A percentile compares a stretch with the other conserved stretches of the same genome.
Conservation (phyloP, 2,329 filamentous ascomycete genomes). For the Salinomyces thailandicus region DNA sequence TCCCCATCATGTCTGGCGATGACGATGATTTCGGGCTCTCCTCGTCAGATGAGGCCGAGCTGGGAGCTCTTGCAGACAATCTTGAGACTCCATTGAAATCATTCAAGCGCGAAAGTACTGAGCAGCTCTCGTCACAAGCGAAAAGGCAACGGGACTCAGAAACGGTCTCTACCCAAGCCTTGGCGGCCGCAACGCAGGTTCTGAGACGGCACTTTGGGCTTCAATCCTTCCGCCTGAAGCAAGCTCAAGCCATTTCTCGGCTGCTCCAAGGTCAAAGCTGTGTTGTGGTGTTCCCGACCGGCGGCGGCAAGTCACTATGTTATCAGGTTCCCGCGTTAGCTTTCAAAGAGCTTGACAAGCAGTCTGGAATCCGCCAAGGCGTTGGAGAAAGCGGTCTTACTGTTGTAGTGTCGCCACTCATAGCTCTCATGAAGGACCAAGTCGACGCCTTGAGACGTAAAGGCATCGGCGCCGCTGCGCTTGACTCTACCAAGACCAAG, state of each 20-base stretch:
- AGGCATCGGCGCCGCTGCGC: slow-evolving; percentile 65
- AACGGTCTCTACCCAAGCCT: slow-evolving; percentile 4
- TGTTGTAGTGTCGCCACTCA: slow-evolving; percentile 79
- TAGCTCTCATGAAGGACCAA: slow-evolving; percentile 96
- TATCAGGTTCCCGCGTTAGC: slow-evolving; percentile 89
- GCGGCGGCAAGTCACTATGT: slow-evolving; percentile 91
- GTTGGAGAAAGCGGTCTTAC: slow-evolving; percentile 59
- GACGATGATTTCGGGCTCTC: slow-evolving; percentile 20
- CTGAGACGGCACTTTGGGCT: slow-evolving; percentile 34
- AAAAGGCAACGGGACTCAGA: slow-evolving; percentile 7
- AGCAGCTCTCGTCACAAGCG: neutral
- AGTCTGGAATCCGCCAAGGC: slow-evolving; percentile 53
- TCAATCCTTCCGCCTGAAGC: slow-evolving; percentile 34
- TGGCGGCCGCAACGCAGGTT: slow-evolving; percentile 22
- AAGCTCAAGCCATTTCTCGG: slow-evolving; percentile 35
- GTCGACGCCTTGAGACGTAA: slow-evolving; percentile 68
- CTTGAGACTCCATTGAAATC: neutral
- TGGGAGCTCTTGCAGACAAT: slow-evolving; percentile 12
- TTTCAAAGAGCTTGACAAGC: slow-evolving; percentile 38
- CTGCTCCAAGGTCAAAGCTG: slow-evolving; percentile 42
- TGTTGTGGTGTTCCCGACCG: slow-evolving; percentile 95
- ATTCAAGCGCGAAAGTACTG: neutral
- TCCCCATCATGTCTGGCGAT: slow-evolving; percentile 1
- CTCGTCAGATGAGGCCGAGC: slow-evolving; percentile 17
- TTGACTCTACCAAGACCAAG: slow-evolving; percentile 64